Evolutionary conservation across 2,329 filamentous ascomycete genomes (phyloP).

Genomic region (Lasiodiplodia citricola): DNA sequence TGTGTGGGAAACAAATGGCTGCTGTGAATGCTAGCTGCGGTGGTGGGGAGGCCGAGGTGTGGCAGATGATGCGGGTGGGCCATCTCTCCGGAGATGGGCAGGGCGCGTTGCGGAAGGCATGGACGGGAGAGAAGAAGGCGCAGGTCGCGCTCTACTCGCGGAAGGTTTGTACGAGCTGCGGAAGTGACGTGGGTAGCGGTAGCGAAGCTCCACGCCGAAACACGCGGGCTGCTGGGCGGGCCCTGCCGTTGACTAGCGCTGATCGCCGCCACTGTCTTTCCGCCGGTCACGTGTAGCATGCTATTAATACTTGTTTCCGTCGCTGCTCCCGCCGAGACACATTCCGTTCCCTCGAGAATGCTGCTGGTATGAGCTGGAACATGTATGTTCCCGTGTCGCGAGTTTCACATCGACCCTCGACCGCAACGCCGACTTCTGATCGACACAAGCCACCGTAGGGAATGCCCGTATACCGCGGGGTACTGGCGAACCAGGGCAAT

Average conservation of each 20-base stretch:
- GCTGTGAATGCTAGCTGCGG: not conserved
- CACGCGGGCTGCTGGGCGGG: slow-evolving; percentile 9
- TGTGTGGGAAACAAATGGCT: not conserved
- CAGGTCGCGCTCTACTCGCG: slow-evolving; percentile 7
- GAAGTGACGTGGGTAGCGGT: slow-evolving; percentile 20
- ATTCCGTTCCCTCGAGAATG: not conserved
- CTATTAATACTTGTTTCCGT: slow-evolving; percentile 2
- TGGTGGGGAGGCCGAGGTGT: not conserved
- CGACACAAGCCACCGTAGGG: not conserved
- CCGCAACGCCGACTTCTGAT: not conserved
- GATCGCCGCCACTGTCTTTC: not conserved
- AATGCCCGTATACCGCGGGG: not conserved
- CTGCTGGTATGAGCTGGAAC: not conserved
- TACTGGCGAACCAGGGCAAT: not conserved
- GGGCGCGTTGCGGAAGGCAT: slow-evolving; percentile 20
- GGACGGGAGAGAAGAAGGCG: slow-evolving; percentile 11
- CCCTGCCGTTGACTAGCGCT: slow-evolving; percentile 18
- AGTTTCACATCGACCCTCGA: slow-evolving; percentile 6
- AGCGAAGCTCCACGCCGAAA: slow-evolving; percentile 14
- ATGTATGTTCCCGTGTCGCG: not conserved
- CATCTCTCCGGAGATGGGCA: slow-evolving; percentile 22
- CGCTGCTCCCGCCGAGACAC: not conserved
- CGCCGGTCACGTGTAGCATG: not conserved
- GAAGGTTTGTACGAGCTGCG: slow-evolving; percentile 19
- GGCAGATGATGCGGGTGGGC: slow-evolving; percentile 5